Evolutionary conservation across 805 yeast genomes (phyloP).

Genomic region (Candida alai): DNA sequence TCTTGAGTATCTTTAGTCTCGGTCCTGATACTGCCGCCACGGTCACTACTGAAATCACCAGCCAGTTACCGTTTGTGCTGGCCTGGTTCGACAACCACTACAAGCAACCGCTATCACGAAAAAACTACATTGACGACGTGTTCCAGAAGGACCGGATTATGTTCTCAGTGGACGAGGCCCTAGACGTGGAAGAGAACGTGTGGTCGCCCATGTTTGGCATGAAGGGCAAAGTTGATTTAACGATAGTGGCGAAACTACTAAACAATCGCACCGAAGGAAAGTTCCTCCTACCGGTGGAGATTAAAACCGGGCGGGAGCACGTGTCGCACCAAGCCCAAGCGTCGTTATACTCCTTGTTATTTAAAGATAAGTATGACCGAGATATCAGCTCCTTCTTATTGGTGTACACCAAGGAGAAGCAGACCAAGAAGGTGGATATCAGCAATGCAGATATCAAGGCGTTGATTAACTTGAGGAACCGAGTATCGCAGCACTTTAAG

Average conservation of each 20-base stretch:
- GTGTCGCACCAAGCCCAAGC: slow-evolving; percentile 83
- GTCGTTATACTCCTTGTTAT: slow-evolving; percentile 70
- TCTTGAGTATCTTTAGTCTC: slow-evolving; percentile 53
- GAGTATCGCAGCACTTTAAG: slow-evolving; percentile 55
- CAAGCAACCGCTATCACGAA: slow-evolving; percentile 15
- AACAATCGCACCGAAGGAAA: slow-evolving; percentile 29
- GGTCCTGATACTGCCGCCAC: slow-evolving; percentile 44
- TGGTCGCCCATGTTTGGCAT: slow-evolving; percentile 91
- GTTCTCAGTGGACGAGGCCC: slow-evolving; percentile 56
- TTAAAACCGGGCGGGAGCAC: slow-evolving; percentile 76
- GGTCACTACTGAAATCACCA: slow-evolving; percentile 39
- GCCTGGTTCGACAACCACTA: slow-evolving; percentile 51
- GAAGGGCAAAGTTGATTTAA: slow-evolving; percentile 86
- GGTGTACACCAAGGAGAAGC: slow-evolving; percentile 64
- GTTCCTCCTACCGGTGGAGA: slow-evolving; percentile 74
- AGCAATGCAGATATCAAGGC: slow-evolving; percentile 57
- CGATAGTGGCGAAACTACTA: slow-evolving; percentile 57
- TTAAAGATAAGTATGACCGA: slow-evolving; percentile 74
- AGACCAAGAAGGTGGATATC: slow-evolving; percentile 52
- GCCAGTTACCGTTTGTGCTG: slow-evolving; percentile 50
- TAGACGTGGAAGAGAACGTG: slow-evolving; percentile 86
- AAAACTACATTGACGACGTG: slow-evolving; percentile 21
- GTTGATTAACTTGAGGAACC: slow-evolving; percentile 69
- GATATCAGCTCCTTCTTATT: slow-evolving; percentile 63
- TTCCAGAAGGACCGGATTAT: slow-evolving; percentile 29